These are phyloP conservation scores for Ambrosiella xylebori DNA, from an alignment of 2,329 filamentous ascomycete species.

Conservation along the genomic window DNA sequence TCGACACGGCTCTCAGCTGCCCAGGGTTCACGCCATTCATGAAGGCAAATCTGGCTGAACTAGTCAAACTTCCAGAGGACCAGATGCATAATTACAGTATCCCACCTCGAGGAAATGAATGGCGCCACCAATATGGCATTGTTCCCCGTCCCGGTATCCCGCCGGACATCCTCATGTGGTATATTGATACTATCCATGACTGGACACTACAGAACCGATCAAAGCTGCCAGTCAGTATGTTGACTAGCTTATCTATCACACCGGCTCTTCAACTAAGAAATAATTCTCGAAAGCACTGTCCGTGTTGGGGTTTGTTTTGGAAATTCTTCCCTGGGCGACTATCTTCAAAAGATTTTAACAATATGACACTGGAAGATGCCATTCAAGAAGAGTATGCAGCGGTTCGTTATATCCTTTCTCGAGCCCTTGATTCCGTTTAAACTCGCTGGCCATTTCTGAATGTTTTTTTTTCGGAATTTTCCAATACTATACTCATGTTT, in stretches of 20 bases:
- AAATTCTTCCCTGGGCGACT: constrained; percentile 5
- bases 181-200: constrained; percentile 5
- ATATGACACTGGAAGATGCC: background rate
- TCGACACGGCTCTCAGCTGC: constrained; percentile 35
- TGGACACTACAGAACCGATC: background rate
- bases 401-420: background rate
- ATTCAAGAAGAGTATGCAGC: background rate
- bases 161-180: constrained; percentile 28
- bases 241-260: too few relatives aligned
- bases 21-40: constrained; percentile 42
- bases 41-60: constrained; percentile 39
- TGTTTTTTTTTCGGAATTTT: background rate
- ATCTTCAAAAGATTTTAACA: background rate
- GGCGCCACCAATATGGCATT: constrained; percentile 36
- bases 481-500: background rate
- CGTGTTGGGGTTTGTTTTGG: constrained; percentile 11
- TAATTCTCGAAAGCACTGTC: background rate
- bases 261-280: background rate
- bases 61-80: constrained; percentile 22
- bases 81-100: constrained; percentile 26
- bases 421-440: background rate
- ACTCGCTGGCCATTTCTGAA: background rate
- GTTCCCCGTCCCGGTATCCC: constrained; percentile 30
- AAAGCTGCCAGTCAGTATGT: background rate
- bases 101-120: constrained; percentile 30